Base-by-base conservation (phyloP, 805 yeast species). In the Candida oleophila region DNA sequence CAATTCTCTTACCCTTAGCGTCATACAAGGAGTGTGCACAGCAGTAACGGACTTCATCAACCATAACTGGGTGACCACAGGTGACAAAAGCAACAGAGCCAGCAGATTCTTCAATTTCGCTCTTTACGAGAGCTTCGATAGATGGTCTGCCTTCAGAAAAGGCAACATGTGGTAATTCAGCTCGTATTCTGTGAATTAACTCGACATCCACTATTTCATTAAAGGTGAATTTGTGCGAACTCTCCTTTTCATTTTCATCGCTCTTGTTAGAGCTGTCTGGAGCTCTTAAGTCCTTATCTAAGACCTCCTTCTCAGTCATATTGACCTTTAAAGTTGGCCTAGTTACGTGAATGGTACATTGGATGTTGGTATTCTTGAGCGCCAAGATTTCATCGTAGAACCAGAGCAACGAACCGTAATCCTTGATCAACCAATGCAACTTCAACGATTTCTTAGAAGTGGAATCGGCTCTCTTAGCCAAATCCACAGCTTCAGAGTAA, bases 61-160 rank as follows among this genome's bases (percentile, higher is more conserved):
- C 82, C 75, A 83, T 75, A 3, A 61, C 45, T 30, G 80, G 75
- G 41, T 84, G 86, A 5, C 89, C 90, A 68, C 90, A 85, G 14
- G 79, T 69, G 35, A 83, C 66, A 37, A 85, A 71, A 0, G 78
- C 78, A n/a, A 74, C 58, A 2, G 83, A 66, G 0, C 81, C 77
- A 1, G 50, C 36, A 1, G 76, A 62, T 19, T 65, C 64, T 4
- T 62, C 55, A 4, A 76, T 59, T 40, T 70, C 75, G 1, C 63
- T 47, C 2, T 52, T 47, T 0, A 82, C 68, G 2, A 80, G 47
- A 3, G 56, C 55, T 0, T 62, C 62, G 38, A 82, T 48, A 43
- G 68, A 57, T 1, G 89, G 87, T 52, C 85, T 68, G 2, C 78
- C 77, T 25, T 63, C 58, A 49, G 64, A 61, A 55, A 77, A 73